phyloP scores from a whole-genome alignment of 805 yeast species.

The Komagataella kurtzmanii region DNA sequence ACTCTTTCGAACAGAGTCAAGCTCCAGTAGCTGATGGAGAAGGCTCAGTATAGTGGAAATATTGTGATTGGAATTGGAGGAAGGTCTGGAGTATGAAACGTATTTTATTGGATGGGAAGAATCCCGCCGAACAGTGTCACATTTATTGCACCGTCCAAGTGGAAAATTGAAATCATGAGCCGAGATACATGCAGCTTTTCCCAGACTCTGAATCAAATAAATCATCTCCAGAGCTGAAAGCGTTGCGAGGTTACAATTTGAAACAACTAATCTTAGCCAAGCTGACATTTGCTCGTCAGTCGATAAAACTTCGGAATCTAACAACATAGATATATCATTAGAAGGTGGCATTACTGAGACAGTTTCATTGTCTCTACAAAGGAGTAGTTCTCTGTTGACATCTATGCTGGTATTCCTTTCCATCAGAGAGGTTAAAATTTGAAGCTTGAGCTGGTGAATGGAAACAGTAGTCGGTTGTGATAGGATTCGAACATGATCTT shows the following conservation, averaged over 20 bases:
- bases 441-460: neutral
- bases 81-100: conserved; percentile 3
- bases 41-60: neutral
- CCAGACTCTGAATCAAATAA: neutral
- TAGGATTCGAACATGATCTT: neutral
- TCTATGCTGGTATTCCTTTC: neutral
- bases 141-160: neutral
- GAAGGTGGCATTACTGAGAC: neutral
- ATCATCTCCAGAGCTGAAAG: neutral
- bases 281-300: neutral
- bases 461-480: neutral
- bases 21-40: neutral
- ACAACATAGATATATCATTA: neutral
- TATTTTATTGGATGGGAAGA: neutral
- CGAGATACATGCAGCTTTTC: neutral
- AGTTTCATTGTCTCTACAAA: neutral
- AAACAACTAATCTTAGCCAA: neutral
- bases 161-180: neutral
- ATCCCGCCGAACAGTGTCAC: neutral
- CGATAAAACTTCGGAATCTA: neutral
- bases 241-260: neutral
- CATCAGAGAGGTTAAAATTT: neutral
- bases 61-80: neutral
- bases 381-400: neutral
- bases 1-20: neutral